These are phyloP conservation scores for Nakazawaea populi DNA, from an alignment of 805 yeast genomes.

Conservation along the genomic window DNA sequence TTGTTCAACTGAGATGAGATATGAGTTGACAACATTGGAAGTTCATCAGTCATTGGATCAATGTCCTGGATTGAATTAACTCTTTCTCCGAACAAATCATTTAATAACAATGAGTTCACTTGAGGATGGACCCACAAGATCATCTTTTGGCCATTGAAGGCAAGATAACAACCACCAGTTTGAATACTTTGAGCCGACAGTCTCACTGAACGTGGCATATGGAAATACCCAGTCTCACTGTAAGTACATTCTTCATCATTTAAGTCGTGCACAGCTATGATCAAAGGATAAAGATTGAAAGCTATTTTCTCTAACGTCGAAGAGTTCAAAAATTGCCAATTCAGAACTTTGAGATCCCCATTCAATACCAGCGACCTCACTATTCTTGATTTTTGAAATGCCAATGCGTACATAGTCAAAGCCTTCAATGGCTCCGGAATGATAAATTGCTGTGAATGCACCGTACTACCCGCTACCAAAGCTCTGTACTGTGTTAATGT, in stretches of 20 bases:
- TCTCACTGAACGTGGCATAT: constrained; percentile 43
- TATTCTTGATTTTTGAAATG: constrained; percentile 65
- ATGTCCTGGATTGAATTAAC: constrained; percentile 40
- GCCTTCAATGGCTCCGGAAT: constrained; percentile 78
- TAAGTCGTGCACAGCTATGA: constrained; percentile 66
- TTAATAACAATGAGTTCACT: constrained; percentile 58
- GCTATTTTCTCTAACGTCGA: constrained; percentile 52
- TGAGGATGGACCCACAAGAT: constrained; percentile 65
- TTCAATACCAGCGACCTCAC: constrained; percentile 44
- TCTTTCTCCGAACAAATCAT: constrained; percentile 65
- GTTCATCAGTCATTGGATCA: constrained; percentile 43
- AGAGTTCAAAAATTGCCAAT: constrained; percentile 42
- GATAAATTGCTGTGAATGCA: constrained; percentile 57
- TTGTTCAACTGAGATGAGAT: constrained; percentile 65
- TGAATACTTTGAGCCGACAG: constrained; percentile 36
- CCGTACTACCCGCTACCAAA: constrained; percentile 34
- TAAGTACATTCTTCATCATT: constrained; percentile 52
- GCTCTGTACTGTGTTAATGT: constrained; percentile 55
- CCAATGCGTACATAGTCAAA: constrained; percentile 58
- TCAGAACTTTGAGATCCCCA: constrained; percentile 62
- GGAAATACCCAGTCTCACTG: constrained; percentile 34
- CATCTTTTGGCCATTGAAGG: constrained; percentile 61
- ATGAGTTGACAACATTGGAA: constrained; percentile 68
- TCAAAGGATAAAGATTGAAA: constrained; percentile 71
- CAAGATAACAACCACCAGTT: constrained; percentile 71